Percentiles rank a stretch among this genome's conserved stretches.
These are phyloP conservation scores for Paramecium biaurelia DNA, from an alignment of 73 alveolate genomes.

Conservation along the genomic window DNA sequence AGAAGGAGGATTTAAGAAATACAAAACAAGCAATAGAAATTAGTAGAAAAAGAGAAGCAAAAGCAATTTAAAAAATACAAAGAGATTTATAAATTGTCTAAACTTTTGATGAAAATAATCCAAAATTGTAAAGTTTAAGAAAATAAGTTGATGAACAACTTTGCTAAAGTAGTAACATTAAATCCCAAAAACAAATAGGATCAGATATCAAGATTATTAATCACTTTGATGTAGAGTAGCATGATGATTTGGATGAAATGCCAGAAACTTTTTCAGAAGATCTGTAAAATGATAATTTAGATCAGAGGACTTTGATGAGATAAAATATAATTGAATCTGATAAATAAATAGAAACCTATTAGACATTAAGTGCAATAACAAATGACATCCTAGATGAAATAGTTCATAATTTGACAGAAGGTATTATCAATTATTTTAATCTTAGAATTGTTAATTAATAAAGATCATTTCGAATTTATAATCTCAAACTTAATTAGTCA, in stretches of 20 bases:
- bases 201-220: not conserved
- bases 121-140: not conserved
- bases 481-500: not conserved
- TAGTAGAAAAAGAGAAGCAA: conserved; percentile 44
- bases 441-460: not conserved
- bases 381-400: conserved; percentile 23
- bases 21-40: not conserved
- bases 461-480: not conserved
- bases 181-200: not conserved
- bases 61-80: not conserved
- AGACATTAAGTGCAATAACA: not conserved
- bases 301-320: not conserved
- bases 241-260: not conserved
- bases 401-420: not conserved
- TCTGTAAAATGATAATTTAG: not conserved
- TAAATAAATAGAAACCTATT: conserved; percentile 9
- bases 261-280: conserved; percentile 43
- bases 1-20: not conserved
- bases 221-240: not conserved
- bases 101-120: conserved; percentile 26
- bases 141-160: not conserved
- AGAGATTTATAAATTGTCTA: conserved; percentile 4
- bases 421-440: not conserved
- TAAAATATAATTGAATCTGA: conserved; percentile 16
- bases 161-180: not conserved